These are phyloP conservation scores for Curvularia eragrostidis DNA, from an alignment of 2,329 filamentous ascomycete species.

Conservation along the genomic window DNA sequence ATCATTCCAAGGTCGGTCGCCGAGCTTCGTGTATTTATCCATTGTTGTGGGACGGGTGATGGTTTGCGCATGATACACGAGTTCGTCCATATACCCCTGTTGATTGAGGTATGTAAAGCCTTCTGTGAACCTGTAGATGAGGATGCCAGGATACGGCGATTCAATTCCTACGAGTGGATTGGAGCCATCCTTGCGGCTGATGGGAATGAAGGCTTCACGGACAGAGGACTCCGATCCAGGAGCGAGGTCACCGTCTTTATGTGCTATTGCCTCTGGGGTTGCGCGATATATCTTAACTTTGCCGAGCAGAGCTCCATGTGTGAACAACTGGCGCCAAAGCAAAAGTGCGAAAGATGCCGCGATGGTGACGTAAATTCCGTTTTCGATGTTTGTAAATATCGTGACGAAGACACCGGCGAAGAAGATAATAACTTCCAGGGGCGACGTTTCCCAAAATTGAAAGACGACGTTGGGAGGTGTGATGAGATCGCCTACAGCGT, in stretches of 20 bases:
- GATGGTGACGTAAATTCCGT: slow-evolving; percentile 90
- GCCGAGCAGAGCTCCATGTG: slow-evolving; percentile 78
- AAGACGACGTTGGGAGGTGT: slow-evolving; percentile 90
- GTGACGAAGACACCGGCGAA: slow-evolving; percentile 91
- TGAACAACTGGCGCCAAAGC: slow-evolving; percentile 82
- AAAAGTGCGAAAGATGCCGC: slow-evolving; percentile 77
- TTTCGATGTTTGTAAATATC: slow-evolving; percentile 85
- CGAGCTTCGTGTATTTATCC: slow-evolving; percentile 63
- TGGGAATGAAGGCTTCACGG: slow-evolving; percentile 64
- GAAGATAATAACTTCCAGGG: slow-evolving; percentile 89
- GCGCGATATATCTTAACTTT: slow-evolving; percentile 84
- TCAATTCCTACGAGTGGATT: slow-evolving; percentile 84
- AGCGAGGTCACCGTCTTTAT: slow-evolving; percentile 28
- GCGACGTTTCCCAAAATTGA: slow-evolving; percentile 93
- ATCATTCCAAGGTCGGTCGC: slow-evolving; percentile 90
- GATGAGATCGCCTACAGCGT: slow-evolving; percentile 91
- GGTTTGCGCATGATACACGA: slow-evolving; percentile 53
- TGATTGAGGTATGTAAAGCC: slow-evolving; percentile 97
- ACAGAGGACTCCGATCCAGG: slow-evolving; percentile 13
- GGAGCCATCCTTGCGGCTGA: slow-evolving; percentile 86
- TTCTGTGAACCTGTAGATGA: slow-evolving; percentile 95
- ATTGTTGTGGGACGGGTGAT: slow-evolving; percentile 79
- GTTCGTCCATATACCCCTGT: slow-evolving; percentile 81
- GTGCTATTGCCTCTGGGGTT: slow-evolving; percentile 75
- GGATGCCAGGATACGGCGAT: slow-evolving; percentile 86